phyloP scores from a whole-genome alignment of 176 grass and related monocot species.

The Oropetium thomaeum region DNA sequence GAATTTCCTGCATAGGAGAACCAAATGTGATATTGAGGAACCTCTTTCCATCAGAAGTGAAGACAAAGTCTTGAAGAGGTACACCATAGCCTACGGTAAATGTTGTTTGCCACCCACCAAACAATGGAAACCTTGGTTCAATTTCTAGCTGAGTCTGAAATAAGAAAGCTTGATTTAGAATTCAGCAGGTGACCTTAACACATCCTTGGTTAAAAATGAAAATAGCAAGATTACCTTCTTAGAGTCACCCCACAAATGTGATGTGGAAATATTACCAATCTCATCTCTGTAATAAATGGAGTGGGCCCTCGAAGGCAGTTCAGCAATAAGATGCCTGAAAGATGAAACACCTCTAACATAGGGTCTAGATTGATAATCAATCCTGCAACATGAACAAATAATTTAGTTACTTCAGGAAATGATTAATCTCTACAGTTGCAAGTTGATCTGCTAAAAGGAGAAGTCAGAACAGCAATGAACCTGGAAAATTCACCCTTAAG shows the following conservation, averaged over 20 bases:
- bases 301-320: conserved; percentile 79
- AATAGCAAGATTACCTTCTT: conserved; percentile 61
- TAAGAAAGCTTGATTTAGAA: conserved; percentile 18
- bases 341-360: conserved; percentile 80
- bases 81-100: conserved; percentile 94
- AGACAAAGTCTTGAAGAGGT: conserved; percentile 91
- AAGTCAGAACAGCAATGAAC: conserved; percentile 38
- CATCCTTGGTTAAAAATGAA: not conserved
- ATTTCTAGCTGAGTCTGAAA: conserved; percentile 95
- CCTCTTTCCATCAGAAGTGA: conserved; percentile 69
- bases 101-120: conserved; percentile 98
- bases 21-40: conserved; percentile 98
- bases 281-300: conserved; percentile 99
- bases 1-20: conserved; percentile 76
- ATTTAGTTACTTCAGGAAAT: conserved; percentile 1
- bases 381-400: conserved; percentile 47
- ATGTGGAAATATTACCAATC: conserved; percentile 99
- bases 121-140: conserved; percentile 93
- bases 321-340: conserved; percentile 78
- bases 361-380: conserved; percentile 89
- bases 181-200: not conserved
- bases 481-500: conserved; percentile 98
- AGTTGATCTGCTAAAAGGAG: not conserved
- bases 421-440: not conserved
- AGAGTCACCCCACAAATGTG: conserved; percentile 91